These are phyloP conservation scores for Penicillium palitans DNA, from an alignment of 2,329 filamentous ascomycete species.

Conservation along the genomic window DNA sequence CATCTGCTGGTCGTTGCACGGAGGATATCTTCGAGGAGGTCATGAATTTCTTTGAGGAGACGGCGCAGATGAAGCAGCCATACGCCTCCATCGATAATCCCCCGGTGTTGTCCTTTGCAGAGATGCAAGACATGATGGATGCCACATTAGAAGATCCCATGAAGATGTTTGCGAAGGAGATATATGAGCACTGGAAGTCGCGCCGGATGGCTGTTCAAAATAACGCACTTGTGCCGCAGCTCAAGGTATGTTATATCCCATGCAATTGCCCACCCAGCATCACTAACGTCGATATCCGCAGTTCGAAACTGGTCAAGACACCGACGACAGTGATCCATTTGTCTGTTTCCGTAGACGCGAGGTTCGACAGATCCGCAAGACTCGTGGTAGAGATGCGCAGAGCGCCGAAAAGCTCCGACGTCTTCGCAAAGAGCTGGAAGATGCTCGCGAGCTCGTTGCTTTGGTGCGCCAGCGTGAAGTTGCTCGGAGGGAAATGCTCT, in stretches of 20 bases:
- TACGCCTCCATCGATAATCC: constrained; percentile 89
- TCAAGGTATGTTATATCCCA: constrained; percentile 60
- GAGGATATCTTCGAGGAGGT: constrained; percentile 92
- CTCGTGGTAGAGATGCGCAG: constrained; percentile 87
- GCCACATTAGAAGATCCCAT: constrained; percentile 56
- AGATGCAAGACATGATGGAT: constrained; percentile 70
- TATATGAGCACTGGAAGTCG: constrained; percentile 88
- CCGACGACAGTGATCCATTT: constrained; percentile 93
- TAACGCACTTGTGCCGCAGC: constrained; percentile 69
- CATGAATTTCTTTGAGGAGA: constrained; percentile 93
- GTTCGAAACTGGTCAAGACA: constrained; percentile 91
- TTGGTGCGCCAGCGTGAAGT: constrained; percentile 78
- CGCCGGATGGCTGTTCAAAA: constrained; percentile 68
- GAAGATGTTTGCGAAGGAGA: constrained; percentile 66
- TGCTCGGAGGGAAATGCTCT: constrained; percentile 73
- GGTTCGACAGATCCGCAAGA: constrained; percentile 91
- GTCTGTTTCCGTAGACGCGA: constrained; percentile 97
- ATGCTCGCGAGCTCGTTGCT: constrained; percentile 76
- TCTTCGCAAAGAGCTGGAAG: constrained; percentile 85
- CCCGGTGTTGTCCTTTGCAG: constrained; percentile 70
- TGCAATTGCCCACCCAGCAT: not conserved
- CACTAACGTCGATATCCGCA: constrained; percentile 29
- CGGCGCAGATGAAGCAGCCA: constrained; percentile 77
- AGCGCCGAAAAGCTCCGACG: constrained; percentile 93
- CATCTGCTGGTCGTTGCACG: constrained; percentile 63